Base-by-base conservation (phyloP, 129 eudicot species). In the Oenanthe sinensis region DNA sequence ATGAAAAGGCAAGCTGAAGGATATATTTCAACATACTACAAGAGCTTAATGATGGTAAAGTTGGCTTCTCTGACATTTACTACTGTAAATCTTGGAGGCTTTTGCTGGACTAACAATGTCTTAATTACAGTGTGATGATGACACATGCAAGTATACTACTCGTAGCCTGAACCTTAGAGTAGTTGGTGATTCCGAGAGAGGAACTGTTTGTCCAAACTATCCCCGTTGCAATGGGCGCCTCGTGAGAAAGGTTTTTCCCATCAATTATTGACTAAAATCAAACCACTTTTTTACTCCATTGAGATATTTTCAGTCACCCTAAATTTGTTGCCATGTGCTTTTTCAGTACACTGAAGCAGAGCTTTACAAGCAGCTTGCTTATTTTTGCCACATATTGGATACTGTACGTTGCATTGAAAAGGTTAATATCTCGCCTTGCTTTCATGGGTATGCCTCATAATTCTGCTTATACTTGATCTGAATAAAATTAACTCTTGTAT, bases 221-320 rank as follows among this genome's bases (percentile, higher is more conserved):
- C 99, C 99, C 62, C 89, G 85, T 52, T 96, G 99, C 79, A 92
- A 89, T 48, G 99, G 99, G 6, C 96, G 82, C 58, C 96, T 96
- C 19, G 79, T 86, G 70, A 90, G 97, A 86, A 88, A 92, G 99
- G 99, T 92, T 15, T 19, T 69, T 80, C 71, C 50, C 49, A 75
- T 62, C 6, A 28, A 68, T 3, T 36, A 47, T 44, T 15, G 24
- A 16, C 39, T 40, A 28, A 47, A 24, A 49, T 69, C 9, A 37
- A 46, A 17, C n/a, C 30, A 47, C 47, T 62, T 7, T n/a, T 43
- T 60, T 6, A 39, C 60, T 48, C 47, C 48, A 42, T 30, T 30
- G 12, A 17, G 24, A 14, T 63, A 37, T 39, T 8, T 10, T 22
- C 26, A 30, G 28, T 62, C 20, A 42, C 55, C 39, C 19, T 67